Conservation (phyloP, 129 eudicot genomes). For the Logfia minima region DNA sequence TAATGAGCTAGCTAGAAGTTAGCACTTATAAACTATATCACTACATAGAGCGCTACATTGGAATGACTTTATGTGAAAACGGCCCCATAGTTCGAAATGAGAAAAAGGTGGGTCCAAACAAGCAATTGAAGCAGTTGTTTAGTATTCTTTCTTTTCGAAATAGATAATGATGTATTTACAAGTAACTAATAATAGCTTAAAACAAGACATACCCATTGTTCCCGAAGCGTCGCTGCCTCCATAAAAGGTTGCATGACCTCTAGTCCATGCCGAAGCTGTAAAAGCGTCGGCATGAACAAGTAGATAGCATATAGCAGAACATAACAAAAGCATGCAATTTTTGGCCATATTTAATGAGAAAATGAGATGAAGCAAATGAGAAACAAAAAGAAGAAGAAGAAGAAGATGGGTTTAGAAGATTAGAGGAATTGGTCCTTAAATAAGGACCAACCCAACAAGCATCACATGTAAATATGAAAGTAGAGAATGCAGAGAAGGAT, state of each 20-base stretch:
- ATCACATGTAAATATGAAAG: conserved; percentile 63
- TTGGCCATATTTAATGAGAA: conserved; percentile 35
- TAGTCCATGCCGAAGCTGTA: conserved; percentile 57
- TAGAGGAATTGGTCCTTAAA: conserved; percentile 35
- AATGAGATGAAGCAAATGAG: conserved; percentile 18
- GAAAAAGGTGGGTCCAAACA: too few species aligned
- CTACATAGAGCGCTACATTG: too few species aligned
- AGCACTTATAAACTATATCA: too few species aligned
- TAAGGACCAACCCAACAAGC: conserved; percentile 48
- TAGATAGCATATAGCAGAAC: conserved; percentile 29
- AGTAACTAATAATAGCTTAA: not conserved
- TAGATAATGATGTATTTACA: not conserved
- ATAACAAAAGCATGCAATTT: conserved; percentile 22
- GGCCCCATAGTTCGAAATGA: too few species aligned
- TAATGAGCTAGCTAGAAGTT: too few species aligned
- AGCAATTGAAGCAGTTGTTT: too few species aligned
- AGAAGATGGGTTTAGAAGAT: conserved; percentile 22
- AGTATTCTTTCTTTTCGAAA: too few species aligned
- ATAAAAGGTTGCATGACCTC: conserved; percentile 88
- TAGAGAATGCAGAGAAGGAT: conserved; percentile 31
- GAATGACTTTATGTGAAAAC: too few species aligned
- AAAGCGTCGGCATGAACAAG: conserved; percentile 42
- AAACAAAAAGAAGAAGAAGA: conserved; percentile 23
- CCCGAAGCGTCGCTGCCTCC: conserved; percentile 96
- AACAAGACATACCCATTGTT: conserved; percentile 66